These are phyloP conservation scores for Periconia sp. DNA, from an alignment of 2,329 filamentous ascomycete genomes.

Conservation along the genomic window DNA sequence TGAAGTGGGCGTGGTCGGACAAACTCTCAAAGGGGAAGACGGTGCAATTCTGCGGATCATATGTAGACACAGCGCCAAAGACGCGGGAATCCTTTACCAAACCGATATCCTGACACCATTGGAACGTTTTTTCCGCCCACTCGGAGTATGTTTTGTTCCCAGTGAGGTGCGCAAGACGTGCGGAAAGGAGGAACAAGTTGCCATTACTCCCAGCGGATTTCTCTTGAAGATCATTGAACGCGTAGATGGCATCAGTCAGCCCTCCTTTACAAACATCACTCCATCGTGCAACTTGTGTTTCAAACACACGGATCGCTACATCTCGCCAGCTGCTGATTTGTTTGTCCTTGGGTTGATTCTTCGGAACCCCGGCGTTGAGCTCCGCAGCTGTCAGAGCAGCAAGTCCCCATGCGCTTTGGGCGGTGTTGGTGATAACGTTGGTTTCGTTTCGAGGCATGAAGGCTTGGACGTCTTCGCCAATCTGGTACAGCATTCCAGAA, in stretches of 20 bases:
- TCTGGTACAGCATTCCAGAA: slow-evolving; percentile 42
- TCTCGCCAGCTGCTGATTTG: slow-evolving; percentile 56
- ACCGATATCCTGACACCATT: slow-evolving; percentile 51
- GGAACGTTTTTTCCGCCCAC: slow-evolving; percentile 67
- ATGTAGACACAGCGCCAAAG: slow-evolving; percentile 53
- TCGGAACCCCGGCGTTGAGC: slow-evolving; percentile 59
- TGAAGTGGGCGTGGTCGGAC: slow-evolving; percentile 51
- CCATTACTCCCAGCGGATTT: slow-evolving; percentile 65
- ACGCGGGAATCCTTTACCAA: slow-evolving; percentile 53
- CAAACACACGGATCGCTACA: slow-evolving; percentile 71
- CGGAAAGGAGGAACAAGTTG: slow-evolving; percentile 76
- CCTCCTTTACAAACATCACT: slow-evolving; percentile 70
- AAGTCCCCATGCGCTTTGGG: slow-evolving; percentile 71
- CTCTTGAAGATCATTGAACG: slow-evolving; percentile 58
- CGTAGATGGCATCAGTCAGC: slow-evolving; percentile 71
- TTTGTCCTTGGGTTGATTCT: slow-evolving; percentile 1
- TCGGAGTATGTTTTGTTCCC: slow-evolving; percentile 56
- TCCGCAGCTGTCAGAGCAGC: slow-evolving; percentile 68
- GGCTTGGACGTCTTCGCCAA: slow-evolving; percentile 35
- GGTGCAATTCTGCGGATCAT: slow-evolving; percentile 49
- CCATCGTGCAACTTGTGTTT: slow-evolving; percentile 69
- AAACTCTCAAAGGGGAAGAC: slow-evolving; percentile 49
- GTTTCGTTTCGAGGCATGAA: slow-evolving; percentile 45
- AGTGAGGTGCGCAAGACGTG: slow-evolving; percentile 69
- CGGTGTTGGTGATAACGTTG: slow-evolving; percentile 63